phyloP scores from a whole-genome alignment of 495 filamentous ascomycete genomes.

The Penicillium canariense region DNA sequence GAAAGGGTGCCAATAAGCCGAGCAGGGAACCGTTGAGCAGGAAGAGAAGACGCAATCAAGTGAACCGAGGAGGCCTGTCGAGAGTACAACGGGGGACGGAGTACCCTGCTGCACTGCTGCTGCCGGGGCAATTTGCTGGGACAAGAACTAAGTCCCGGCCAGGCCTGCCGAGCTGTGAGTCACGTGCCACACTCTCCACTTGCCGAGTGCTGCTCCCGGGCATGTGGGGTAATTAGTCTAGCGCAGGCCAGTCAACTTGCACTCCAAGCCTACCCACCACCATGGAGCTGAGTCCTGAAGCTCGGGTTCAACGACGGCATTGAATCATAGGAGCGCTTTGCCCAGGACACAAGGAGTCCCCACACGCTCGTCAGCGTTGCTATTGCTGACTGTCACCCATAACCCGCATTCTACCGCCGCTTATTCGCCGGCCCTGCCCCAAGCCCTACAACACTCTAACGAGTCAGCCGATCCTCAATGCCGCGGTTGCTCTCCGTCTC shows the following conservation, averaged over 20 bases:
- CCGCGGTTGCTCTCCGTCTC: constrained; percentile 39
- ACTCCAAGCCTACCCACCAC: not conserved
- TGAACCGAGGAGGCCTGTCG: not conserved
- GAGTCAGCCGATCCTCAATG: constrained; percentile 43
- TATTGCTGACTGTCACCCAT: constrained; percentile 9
- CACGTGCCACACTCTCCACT: constrained; percentile 34
- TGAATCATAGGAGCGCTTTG: constrained; percentile 5
- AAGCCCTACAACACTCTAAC: constrained; percentile 20
- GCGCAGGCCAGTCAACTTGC: not conserved
- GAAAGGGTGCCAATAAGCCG: not conserved
- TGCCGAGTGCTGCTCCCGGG: constrained; percentile 34
- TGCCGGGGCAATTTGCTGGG: no score
- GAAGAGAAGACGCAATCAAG: no score
- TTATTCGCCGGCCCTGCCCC: constrained; percentile 17
- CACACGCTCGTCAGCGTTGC: constrained; percentile 6
- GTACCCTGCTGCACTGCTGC: not conserved
- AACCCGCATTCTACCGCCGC: not conserved
- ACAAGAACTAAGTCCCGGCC: constrained; percentile 31
- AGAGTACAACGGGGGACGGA: not conserved
- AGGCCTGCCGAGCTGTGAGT: constrained; percentile 23
- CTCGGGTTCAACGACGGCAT: constrained; percentile 31
- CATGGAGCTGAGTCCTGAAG: not conserved
- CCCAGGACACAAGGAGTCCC: not conserved
- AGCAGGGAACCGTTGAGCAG: not conserved
- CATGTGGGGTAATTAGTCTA: not conserved